A percentile compares a stretch with the other conserved stretches of the same genome.
Conservation (phyloP, 805 yeast species). For the Starmerella cellae region DNA sequence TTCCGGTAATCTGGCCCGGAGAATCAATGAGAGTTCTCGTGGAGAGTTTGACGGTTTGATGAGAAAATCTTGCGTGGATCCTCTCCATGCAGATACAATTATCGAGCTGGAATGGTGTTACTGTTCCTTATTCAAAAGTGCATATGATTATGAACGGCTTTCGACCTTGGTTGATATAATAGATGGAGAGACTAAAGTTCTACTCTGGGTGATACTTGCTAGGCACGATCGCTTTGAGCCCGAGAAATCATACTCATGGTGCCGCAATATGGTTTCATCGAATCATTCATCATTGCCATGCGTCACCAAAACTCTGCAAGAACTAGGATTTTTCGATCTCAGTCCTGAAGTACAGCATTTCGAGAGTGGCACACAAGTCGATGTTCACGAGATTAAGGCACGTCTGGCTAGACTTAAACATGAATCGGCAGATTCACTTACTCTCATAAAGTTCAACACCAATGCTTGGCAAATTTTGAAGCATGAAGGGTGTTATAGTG, state of each 20-base stretch:
- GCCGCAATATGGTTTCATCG: background rate
- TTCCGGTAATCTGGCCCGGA: background rate
- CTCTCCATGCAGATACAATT: background rate
- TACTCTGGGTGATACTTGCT: background rate
- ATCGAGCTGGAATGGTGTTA: background rate
- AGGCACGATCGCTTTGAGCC: background rate
- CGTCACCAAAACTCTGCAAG: too few species aligned
- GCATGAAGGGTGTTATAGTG: slow-evolving; percentile 1
- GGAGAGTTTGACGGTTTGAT: background rate
- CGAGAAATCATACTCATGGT: slow-evolving; percentile 1
- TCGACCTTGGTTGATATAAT: background rate
- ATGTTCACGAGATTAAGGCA: too few species aligned
- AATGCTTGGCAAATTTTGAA: background rate
- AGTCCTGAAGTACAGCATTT: too few species aligned
- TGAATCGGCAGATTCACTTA: background rate
- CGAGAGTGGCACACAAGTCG: too few species aligned
- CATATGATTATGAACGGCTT: background rate
- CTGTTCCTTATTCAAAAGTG: background rate
- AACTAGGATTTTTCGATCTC: background rate
- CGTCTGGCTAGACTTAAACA: too few species aligned
- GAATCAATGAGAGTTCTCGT: background rate
- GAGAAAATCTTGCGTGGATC: background rate
- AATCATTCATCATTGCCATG: too few species aligned
- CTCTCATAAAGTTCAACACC: background rate
- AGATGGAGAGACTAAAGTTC: background rate